Conservation (phyloP, 495 filamentous ascomycete genomes). For the Cercophora samala region DNA sequence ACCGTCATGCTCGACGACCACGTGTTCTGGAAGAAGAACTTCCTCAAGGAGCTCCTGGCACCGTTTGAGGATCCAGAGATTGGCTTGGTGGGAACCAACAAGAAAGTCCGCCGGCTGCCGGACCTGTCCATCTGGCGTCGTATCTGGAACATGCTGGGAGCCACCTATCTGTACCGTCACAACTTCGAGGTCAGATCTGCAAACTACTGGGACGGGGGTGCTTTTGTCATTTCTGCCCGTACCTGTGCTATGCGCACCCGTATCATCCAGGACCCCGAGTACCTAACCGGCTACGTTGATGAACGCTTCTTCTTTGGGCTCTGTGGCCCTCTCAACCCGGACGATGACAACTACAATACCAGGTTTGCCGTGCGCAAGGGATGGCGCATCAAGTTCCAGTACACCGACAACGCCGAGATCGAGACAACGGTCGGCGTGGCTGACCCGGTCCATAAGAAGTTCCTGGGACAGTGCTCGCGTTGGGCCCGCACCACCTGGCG, state of each 20-base stretch:
- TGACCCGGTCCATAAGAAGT: constrained; percentile 44
- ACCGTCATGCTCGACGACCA: constrained; percentile 53
- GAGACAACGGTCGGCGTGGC: constrained; percentile 55
- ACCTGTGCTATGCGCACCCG: constrained; percentile 48
- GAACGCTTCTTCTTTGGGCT: constrained; percentile 53
- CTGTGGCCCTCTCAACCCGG: constrained; percentile 52
- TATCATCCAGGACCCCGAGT: constrained; percentile 46
- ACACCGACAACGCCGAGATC: constrained; percentile 54
- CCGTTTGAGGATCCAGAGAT: constrained; percentile 52
- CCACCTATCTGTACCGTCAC: constrained; percentile 53
- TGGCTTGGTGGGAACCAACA: constrained; percentile 54
- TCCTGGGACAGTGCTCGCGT: constrained; percentile 56
- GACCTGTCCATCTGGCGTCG: constrained; percentile 29
- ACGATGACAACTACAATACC: constrained; percentile 70
- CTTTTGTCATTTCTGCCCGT: constrained; percentile 54
- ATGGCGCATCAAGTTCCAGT: constrained; percentile 62
- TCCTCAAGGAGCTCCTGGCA: constrained; percentile 45
- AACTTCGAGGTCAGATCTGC: constrained; percentile 56
- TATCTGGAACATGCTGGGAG: constrained; percentile 53
- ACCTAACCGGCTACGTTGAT: constrained; percentile 51
- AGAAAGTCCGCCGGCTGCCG: constrained; percentile 40
- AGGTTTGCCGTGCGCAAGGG: constrained; percentile 55
- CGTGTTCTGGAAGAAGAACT: constrained; percentile 49
- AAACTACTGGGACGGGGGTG: constrained; percentile 54
- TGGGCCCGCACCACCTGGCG: constrained; percentile 67